These are phyloP conservation scores for Zymoseptoria pseudotritici DNA, from an alignment of 2,329 filamentous ascomycete genomes.

Conservation along the genomic window DNA sequence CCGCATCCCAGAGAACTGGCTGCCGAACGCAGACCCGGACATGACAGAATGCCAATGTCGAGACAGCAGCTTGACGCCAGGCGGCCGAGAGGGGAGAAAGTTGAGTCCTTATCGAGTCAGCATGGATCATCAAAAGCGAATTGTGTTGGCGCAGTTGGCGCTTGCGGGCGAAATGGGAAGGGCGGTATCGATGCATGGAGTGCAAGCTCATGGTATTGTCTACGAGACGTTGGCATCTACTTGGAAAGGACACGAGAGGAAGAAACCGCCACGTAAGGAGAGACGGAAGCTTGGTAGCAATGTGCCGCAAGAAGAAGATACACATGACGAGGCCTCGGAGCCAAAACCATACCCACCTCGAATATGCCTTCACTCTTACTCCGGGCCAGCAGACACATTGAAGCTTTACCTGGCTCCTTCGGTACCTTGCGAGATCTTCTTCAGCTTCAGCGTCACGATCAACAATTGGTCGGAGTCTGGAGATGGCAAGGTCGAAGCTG, in stretches of 20 bases:
- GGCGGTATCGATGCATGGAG: conserved; percentile 63
- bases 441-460: conserved; percentile 79
- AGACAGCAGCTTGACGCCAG: conserved; percentile 53
- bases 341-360: conserved; percentile 69
- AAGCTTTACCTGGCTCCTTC: conserved; percentile 68
- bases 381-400: conserved; percentile 65
- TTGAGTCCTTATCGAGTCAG: conserved; percentile 62
- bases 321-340: not conserved
- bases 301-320: conserved; percentile 10
- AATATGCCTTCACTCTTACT: conserved; percentile 92
- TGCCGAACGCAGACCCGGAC: conserved; percentile 26
- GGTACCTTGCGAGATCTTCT: conserved; percentile 71
- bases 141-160: conserved; percentile 61
- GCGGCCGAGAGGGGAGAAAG: conserved; percentile 60
- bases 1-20: conserved; percentile 58
- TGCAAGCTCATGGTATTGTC: conserved; percentile 66
- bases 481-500: conserved; percentile 52
- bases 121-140: conserved; percentile 59
- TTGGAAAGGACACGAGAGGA: conserved; percentile 64
- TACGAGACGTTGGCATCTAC: conserved; percentile 56
- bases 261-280: conserved; percentile 54
- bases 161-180: conserved; percentile 61
- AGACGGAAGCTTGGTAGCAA: conserved; percentile 24
- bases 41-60: conserved; percentile 19
- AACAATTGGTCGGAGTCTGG: conserved; percentile 50